Evolutionary conservation across 352 stramenopile species (phyloP).

Genomic region (Proteromonas lacertae): DNA sequence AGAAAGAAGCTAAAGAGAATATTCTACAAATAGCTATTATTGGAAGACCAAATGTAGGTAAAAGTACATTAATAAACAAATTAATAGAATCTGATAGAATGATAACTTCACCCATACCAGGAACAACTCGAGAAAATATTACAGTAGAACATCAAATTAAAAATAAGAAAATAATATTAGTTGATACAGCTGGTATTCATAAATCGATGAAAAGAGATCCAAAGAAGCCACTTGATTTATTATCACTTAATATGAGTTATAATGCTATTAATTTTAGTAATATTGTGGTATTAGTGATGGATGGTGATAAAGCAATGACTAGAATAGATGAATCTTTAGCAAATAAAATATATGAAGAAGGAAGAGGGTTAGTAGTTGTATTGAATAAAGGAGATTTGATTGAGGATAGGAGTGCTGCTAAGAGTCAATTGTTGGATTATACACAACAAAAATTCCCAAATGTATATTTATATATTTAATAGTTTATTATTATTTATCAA

Average conservation of each 20-base stretch:
- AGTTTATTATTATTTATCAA: too few species aligned
- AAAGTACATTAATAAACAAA: slow-evolving; percentile 18
- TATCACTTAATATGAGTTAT: too few species aligned
- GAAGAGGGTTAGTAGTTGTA: slow-evolving; percentile 8
- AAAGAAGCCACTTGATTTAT: neutral
- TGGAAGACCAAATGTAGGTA: slow-evolving; percentile 19
- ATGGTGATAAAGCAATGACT: slow-evolving; percentile 4
- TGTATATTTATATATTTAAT: too few species aligned
- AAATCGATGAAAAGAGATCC: neutral
- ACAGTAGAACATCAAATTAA: slow-evolving; percentile 14
- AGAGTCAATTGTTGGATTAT: too few species aligned
- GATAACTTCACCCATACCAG: slow-evolving; percentile 14
- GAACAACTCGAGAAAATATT: slow-evolving; percentile 17
- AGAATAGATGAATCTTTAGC: slow-evolving; percentile 1
- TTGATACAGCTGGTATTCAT: slow-evolving; percentile 21
- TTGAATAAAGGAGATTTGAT: slow-evolving; percentile 12
- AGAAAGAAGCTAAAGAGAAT: neutral
- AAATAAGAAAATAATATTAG: slow-evolving; percentile 10
- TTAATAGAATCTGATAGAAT: slow-evolving; percentile 13
- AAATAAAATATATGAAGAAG: slow-evolving; percentile 7
- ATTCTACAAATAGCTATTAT: slow-evolving; percentile 14
- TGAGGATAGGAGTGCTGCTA: too few species aligned
- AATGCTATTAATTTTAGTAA: too few species aligned
- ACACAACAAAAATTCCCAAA: too few species aligned
- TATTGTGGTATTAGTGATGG: slow-evolving; percentile 12